Base-by-base conservation (phyloP, 345 rosid genomes). In the Lepidium aucheri region DNA sequence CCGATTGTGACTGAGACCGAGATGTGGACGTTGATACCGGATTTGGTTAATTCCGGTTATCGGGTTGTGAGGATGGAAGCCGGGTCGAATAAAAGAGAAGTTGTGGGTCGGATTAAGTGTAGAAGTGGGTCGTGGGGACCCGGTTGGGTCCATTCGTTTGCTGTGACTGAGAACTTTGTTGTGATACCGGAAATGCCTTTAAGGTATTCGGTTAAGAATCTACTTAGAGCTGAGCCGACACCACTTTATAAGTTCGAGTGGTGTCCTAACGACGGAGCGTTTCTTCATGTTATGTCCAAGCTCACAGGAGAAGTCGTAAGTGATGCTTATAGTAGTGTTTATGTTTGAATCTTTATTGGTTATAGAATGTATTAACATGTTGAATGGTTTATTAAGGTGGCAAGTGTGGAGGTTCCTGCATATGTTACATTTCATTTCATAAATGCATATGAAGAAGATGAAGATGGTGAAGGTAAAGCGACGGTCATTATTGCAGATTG, bases 101-200 rank as follows among this genome's bases (percentile, higher is more conserved):
- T 93, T 30, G 84, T 93, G 4, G 98, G 97, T 0, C 66, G 94
- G 77, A 95, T 90, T 4, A 74, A 62, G 22, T 93, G 98, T 50
- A 79, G 88, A n/a, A 76, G 90, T 11, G 91, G 94, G 1, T 90
- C 96, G 36, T 67, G 68, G 73, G 85, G 96, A 0, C 87, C 98
- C 0, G 98, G 98, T 5, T 93, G 98, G 98, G 98, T 93, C 46
- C 98, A 93, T 35, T 93, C 97, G 2, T 93, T 93, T 77, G 86
- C 99, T 11, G 90, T 90, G 62, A 93, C 99, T 0, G 92, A 90
- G 55, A 84, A 90, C 41, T 93, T 86, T 46, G 67, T 93, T 8
- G 65, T 90, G 18, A 85, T 90, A 60, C 99, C 99, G 3, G 99
- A 93, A 74, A 93, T 93, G 99, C 83, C 97, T 8, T 58, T 93